Evolutionary conservation across 164 flowering plant genomes (phyloP).

Genomic region (Liriodendron chinense): DNA sequence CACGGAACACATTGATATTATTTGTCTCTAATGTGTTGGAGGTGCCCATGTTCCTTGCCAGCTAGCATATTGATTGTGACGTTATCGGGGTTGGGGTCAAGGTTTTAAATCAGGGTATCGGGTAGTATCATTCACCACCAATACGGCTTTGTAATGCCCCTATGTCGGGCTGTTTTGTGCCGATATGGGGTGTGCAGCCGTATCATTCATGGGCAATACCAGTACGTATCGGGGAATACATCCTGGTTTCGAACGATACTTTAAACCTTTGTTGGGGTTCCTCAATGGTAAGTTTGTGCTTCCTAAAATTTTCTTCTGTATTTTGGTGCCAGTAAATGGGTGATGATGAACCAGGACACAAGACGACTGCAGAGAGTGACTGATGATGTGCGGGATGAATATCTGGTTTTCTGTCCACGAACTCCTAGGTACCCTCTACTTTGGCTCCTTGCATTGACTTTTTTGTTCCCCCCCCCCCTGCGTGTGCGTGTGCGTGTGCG

Average conservation of each 20-base stretch:
- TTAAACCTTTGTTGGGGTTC: background rate
- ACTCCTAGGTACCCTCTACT: conserved; percentile 46
- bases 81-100: too few relatives aligned
- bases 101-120: too few relatives aligned
- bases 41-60: background rate
- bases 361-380: conserved; percentile 84
- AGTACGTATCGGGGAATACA: too few relatives aligned
- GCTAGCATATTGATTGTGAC: background rate
- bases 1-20: background rate
- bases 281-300: background rate
- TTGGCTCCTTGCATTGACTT: background rate
- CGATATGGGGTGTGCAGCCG: too few relatives aligned
- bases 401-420: conserved; percentile 57
- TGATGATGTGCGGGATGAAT: conserved; percentile 85
- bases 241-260: too few relatives aligned
- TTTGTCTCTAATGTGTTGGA: background rate
- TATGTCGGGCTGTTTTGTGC: too few relatives aligned
- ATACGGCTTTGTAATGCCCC: too few relatives aligned
- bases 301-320: background rate
- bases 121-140: too few relatives aligned
- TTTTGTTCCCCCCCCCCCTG: background rate
- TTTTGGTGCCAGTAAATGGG: conserved; percentile 72
- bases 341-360: conserved; percentile 82
- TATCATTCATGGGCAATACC: too few relatives aligned
- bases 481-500: too few relatives aligned